A percentile compares a stretch with the other conserved stretches of the same genome.
Conservation (phyloP, 108 stramenopile genomes). For the Fragilariopsis cylindrus region DNA sequence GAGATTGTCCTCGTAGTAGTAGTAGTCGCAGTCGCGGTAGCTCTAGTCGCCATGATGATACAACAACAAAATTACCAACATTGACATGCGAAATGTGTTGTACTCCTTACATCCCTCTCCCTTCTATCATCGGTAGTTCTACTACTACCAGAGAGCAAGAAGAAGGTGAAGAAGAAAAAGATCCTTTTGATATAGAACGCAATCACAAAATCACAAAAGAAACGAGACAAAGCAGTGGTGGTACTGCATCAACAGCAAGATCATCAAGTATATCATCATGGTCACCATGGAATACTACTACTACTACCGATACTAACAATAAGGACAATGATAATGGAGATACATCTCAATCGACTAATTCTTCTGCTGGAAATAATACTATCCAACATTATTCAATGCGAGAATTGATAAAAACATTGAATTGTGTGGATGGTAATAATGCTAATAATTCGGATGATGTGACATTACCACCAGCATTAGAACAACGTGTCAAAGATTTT, state of each 20-base stretch:
- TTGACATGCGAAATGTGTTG: slow-evolving; percentile 8
- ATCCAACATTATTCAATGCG: slow-evolving; percentile 22
- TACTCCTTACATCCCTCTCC: not conserved
- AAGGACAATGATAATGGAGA: not conserved
- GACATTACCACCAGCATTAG: slow-evolving; percentile 31
- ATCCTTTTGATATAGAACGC: not conserved
- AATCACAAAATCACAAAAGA: not conserved
- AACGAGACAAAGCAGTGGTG: not conserved
- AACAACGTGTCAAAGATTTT: slow-evolving; percentile 77
- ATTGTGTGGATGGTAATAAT: not conserved
- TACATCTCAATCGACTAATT: not conserved
- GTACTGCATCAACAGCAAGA: not conserved
- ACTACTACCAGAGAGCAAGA: not conserved
- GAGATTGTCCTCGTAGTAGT: not conserved
- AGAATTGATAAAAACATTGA: slow-evolving; percentile 24
- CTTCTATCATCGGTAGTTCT: not conserved
- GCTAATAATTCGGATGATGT: not conserved
- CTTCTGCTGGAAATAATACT: not conserved
- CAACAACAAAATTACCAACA: too few species aligned
- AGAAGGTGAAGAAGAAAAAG: not conserved
- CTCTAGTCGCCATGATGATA: not conserved
- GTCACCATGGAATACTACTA: not conserved
- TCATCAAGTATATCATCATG: not conserved
- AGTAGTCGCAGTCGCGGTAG: not conserved
- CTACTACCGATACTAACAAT: not conserved